Evolutionary conservation across 108 stramenopile genomes (phyloP), one percentile per base, ranked within the genome.

Genomic region (Schizochytrium sp.): DNA sequence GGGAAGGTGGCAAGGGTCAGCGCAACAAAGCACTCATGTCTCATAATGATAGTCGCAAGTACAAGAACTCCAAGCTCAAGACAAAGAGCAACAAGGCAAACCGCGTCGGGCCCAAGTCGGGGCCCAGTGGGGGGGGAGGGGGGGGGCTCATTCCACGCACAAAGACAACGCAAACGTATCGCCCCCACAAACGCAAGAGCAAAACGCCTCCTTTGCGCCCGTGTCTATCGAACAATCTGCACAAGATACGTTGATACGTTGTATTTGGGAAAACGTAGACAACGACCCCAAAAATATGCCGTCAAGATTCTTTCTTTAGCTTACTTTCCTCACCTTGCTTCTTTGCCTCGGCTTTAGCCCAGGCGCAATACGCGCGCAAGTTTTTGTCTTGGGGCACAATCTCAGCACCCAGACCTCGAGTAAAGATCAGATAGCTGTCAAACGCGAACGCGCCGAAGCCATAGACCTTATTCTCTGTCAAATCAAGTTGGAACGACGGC

Each of bases 401-500:
- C 25, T 83, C 76, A 6, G 76, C 76, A 12, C 48, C 76, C 51
- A 83, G 12, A 6, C 76, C 76, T 6, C 45, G 76, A 10, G 48
- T 53, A 88, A 88, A 88, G 21, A 88, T 58, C 29, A 53, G 48
- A 41, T 55, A 89, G 25, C 47, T 53, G 53, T 89, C 88, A 12
- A 89, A 43, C 10, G 88, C 72, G 47, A 89, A 89, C 0, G 69
- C 88, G 48, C 88, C 88, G 3, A 47, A 72, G 28, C 60, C 59
- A 6, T 47, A 60, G 2, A 89, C 58, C 88, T 89, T 89, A 5
- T 72, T 89, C 23, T 72, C 88, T 3, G 34, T 8, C 12, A 72
- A 8, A 72, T 89, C 88, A 5, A 89, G 69, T 53, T 25, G 28
- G 4, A 89, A 89, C 28, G 43, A 71, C 5, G 72, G 72, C 51